phyloP scores from a whole-genome alignment of 495 filamentous ascomycete species.

The Neurospora sp. region DNA sequence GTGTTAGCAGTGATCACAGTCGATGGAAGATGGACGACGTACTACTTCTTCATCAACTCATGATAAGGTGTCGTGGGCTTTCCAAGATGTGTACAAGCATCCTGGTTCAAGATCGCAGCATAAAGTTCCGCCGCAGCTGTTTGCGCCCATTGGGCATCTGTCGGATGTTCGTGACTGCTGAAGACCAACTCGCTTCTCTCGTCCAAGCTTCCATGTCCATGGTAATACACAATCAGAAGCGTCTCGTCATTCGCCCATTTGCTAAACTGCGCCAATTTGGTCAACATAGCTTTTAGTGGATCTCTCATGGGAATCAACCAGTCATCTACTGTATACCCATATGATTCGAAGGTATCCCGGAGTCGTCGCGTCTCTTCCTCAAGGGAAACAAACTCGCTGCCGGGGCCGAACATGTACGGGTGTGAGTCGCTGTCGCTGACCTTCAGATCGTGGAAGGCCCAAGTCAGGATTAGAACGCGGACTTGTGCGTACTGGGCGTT shows the following conservation, averaged over 20 bases:
- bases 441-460: slow-evolving; percentile 23
- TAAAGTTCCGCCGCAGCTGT: slow-evolving; percentile 24
- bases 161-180: slow-evolving; percentile 27
- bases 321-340: slow-evolving; percentile 20
- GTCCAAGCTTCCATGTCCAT: slow-evolving; percentile 24
- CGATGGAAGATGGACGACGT: slow-evolving; percentile 2
- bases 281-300: slow-evolving; percentile 7
- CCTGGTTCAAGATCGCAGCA: slow-evolving; percentile 13
- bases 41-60: slow-evolving; percentile 25
- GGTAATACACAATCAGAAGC: slow-evolving; percentile 24
- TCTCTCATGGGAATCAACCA: slow-evolving; percentile 21
- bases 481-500: slow-evolving; percentile 17
- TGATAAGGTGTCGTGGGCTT: slow-evolving; percentile 1
- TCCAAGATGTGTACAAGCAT: slow-evolving; percentile 8
- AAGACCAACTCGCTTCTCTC: slow-evolving; percentile 25
- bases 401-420: slow-evolving; percentile 15
- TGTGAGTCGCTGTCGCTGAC: slow-evolving; percentile 2
- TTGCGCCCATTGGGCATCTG: slow-evolving; percentile 19
- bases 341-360: slow-evolving; percentile 15
- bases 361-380: slow-evolving; percentile 24
- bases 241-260: slow-evolving; percentile 17
- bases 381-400: slow-evolving; percentile 18
- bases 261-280: slow-evolving; percentile 14
- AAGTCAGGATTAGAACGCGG: slow-evolving; percentile 22
- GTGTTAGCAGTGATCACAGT: background rate